These are phyloP conservation scores for Helicocarpus griseus DNA, from an alignment of 2,329 filamentous ascomycete genomes.

Conservation along the genomic window DNA sequence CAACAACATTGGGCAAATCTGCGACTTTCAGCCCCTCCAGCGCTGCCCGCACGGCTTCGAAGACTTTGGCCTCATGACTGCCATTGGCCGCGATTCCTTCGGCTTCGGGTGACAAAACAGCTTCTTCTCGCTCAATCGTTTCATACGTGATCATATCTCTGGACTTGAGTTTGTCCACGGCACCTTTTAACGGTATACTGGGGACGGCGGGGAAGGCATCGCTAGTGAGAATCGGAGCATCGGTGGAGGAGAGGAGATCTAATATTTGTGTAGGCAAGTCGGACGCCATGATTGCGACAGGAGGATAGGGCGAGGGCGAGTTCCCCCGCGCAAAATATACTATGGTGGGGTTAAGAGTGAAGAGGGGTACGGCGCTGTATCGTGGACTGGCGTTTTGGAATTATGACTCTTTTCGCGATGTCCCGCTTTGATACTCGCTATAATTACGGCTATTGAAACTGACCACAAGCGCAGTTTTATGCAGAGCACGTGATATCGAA, in stretches of 20 bases:
- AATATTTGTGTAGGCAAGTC: constrained; percentile 59
- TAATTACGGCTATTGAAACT: not conserved
- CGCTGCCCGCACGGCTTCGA: constrained; percentile 60
- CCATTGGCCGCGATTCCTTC: constrained; percentile 63
- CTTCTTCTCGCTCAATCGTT: constrained; percentile 69
- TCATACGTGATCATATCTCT: constrained; percentile 83
- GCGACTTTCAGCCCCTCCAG: constrained; percentile 72
- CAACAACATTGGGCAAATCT: constrained; percentile 48
- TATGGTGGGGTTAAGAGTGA: not conserved
- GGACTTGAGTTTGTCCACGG: constrained; percentile 74
- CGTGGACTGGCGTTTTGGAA: not conserved
- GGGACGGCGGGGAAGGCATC: constrained; percentile 59
- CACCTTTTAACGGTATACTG: constrained; percentile 68
- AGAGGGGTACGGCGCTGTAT: not conserved
- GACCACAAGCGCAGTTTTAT: not conserved
- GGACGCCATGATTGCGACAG: constrained; percentile 28
- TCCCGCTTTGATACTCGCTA: not conserved
- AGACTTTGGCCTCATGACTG: constrained; percentile 75
- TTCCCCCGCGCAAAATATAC: not conserved
- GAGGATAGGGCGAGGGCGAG: not conserved
- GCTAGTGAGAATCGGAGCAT: constrained; percentile 54
- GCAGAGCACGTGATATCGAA: not conserved
- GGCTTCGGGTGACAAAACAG: constrained; percentile 64
- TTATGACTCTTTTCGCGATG: not conserved
- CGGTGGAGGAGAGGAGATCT: constrained; percentile 52